Conservation (phyloP, 140 eudicot genomes). For the Stevia rebaudiana region DNA sequence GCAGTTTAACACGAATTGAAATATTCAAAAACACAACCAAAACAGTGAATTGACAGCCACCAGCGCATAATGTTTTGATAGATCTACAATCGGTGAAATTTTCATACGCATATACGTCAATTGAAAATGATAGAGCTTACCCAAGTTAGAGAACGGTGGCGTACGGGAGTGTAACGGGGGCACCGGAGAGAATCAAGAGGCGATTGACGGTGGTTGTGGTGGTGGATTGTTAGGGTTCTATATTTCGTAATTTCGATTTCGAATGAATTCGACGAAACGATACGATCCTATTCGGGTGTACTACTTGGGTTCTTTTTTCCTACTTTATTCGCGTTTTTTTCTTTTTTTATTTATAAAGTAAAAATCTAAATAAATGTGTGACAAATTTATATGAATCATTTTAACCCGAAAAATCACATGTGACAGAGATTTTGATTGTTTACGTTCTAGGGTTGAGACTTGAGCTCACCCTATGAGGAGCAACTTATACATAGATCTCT, state of each 20-base stretch:
- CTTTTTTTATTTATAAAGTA: background rate
- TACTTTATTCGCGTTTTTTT: background rate
- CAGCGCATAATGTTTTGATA: background rate
- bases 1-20: background rate
- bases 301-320: background rate
- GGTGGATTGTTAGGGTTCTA: constrained; percentile 28
- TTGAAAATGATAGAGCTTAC: constrained; percentile 3
- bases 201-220: constrained; percentile 10
- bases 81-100: constrained; percentile 10
- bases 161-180: background rate
- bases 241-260: constrained; percentile 4
- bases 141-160: background rate
- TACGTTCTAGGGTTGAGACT: too few relatives aligned
- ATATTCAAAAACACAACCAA: background rate
- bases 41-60: background rate
- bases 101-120: background rate
- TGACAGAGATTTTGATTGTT: too few relatives aligned
- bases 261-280: background rate
- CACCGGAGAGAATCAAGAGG: background rate
- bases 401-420: too few relatives aligned
- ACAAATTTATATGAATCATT: too few relatives aligned
- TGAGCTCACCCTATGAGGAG: too few relatives aligned
- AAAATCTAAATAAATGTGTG: too few relatives aligned
- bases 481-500: too few relatives aligned
- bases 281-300: background rate